Evolutionary conservation across 305 asterid species (phyloP).

Genomic region (Plantago rigida): DNA sequence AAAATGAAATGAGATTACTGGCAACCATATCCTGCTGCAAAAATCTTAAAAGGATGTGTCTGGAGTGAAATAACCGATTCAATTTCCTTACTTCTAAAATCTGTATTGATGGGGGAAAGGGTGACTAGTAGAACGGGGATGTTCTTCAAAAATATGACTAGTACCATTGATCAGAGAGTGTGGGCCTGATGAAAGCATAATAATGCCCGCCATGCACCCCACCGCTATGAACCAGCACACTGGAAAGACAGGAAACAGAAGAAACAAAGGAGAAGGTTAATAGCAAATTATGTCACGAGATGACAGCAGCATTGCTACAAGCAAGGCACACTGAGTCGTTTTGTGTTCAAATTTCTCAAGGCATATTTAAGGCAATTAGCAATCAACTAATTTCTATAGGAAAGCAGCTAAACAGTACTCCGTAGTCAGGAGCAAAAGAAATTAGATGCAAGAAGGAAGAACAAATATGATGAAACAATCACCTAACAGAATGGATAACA

Average conservation of each 20-base stretch:
- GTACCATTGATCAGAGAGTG: slow-evolving; percentile 82
- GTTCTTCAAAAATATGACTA: slow-evolving; percentile 19
- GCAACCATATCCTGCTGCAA: slow-evolving; percentile 4
- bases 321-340: neutral
- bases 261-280: slow-evolving; percentile 10
- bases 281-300: too few relatives aligned
- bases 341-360: too few relatives aligned
- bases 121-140: neutral
- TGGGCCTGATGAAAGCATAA: slow-evolving; percentile 91
- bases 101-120: slow-evolving; percentile 1
- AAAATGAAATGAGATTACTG: slow-evolving; percentile 9
- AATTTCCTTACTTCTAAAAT: slow-evolving; percentile 7
- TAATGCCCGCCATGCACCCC: slow-evolving; percentile 98
- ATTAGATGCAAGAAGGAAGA: too few relatives aligned
- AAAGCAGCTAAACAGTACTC: too few relatives aligned
- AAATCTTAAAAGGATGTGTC: neutral
- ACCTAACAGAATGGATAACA: too few relatives aligned
- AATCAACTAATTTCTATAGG: too few relatives aligned
- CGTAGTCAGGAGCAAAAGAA: too few relatives aligned
- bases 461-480: too few relatives aligned
- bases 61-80: neutral
- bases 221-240: slow-evolving; percentile 94
- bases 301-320: neutral
- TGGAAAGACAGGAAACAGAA: slow-evolving; percentile 28
- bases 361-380: too few relatives aligned